These are phyloP conservation scores for Dalbergia cultrata DNA, from an alignment of 306 rosid genomes.

Conservation along the genomic window DNA sequence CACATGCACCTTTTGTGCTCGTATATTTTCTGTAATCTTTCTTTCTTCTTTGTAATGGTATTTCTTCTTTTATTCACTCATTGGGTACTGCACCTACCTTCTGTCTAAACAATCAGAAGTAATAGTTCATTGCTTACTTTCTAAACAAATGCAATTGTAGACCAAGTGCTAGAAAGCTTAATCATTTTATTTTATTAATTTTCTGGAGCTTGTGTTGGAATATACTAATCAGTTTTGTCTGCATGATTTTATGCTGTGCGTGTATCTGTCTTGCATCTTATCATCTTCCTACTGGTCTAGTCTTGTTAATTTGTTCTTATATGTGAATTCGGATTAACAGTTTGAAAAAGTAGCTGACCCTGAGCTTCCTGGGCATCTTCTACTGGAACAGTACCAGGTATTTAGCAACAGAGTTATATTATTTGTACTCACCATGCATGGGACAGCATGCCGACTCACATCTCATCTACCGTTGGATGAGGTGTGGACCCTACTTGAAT, in stretches of 20 bases:
- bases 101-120: slow-evolving; percentile 4
- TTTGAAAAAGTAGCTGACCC: slow-evolving; percentile 83
- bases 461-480: too few relatives aligned
- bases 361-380: slow-evolving; percentile 97
- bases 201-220: slow-evolving; percentile 23
- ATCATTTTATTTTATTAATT: slow-evolving; percentile 23
- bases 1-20: not conserved
- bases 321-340: slow-evolving; percentile 65
- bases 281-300: slow-evolving; percentile 30
- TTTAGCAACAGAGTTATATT: slow-evolving; percentile 14
- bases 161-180: slow-evolving; percentile 16
- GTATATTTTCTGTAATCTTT: slow-evolving; percentile 2
- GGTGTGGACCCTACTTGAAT: too few relatives aligned
- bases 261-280: slow-evolving; percentile 7
- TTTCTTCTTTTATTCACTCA: slow-evolving; percentile 21
- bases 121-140: slow-evolving; percentile 7
- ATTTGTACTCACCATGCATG: too few relatives aligned
- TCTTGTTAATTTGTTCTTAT: slow-evolving; percentile 43
- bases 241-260: slow-evolving; percentile 4
- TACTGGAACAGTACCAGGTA: slow-evolving; percentile 98
- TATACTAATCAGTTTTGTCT: slow-evolving; percentile 21
- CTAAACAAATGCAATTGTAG: slow-evolving; percentile 15
- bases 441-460: too few relatives aligned
- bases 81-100: not conserved
- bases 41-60: slow-evolving; percentile 20